phyloP scores from a whole-genome alignment of 2,329 filamentous ascomycete genomes.

The Epichloe sylvatica region DNA sequence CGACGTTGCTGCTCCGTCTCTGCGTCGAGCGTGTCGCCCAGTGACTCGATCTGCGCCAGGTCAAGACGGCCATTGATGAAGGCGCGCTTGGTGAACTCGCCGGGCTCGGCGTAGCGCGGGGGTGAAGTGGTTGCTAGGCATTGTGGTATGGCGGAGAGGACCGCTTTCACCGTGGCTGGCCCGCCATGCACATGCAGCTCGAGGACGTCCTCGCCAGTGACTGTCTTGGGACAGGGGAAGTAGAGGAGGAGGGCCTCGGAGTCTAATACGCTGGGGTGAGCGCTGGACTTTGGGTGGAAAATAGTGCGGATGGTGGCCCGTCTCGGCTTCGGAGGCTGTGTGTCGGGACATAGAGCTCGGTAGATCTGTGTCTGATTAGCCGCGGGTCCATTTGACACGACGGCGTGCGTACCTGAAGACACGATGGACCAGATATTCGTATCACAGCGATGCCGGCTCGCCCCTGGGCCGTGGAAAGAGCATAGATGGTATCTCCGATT shows the following conservation, averaged over 20 bases:
- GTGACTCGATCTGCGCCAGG: constrained; percentile 64
- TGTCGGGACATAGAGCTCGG: constrained; percentile 33
- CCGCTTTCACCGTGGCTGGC: constrained; percentile 72
- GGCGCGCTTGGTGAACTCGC: constrained; percentile 86
- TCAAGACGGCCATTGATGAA: constrained; percentile 80
- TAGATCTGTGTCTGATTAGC: constrained; percentile 30
- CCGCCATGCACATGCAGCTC: constrained; percentile 94
- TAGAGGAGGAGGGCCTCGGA: constrained; percentile 67
- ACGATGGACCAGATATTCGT: constrained; percentile 69
- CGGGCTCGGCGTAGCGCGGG: constrained; percentile 82
- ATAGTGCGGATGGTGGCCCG: constrained; percentile 63
- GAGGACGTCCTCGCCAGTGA: constrained; percentile 83
- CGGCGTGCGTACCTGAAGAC: constrained; percentile 37
- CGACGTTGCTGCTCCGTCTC: constrained; percentile 89
- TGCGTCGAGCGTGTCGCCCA: constrained; percentile 48
- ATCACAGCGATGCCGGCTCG: constrained; percentile 84
- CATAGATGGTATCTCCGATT: constrained; percentile 63
- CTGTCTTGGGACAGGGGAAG: constrained; percentile 68
- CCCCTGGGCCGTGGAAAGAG: constrained; percentile 74
- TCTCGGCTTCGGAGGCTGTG: constrained; percentile 31
- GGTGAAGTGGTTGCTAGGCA: constrained; percentile 22
- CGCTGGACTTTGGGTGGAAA: constrained; percentile 32
- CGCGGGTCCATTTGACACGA: background rate
- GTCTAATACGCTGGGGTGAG: constrained; percentile 44
- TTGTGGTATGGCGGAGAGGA: constrained; percentile 60